Evolutionary conservation across 202 grass and related monocot genomes (phyloP).

Genomic region (Brachypodium distachyon): DNA sequence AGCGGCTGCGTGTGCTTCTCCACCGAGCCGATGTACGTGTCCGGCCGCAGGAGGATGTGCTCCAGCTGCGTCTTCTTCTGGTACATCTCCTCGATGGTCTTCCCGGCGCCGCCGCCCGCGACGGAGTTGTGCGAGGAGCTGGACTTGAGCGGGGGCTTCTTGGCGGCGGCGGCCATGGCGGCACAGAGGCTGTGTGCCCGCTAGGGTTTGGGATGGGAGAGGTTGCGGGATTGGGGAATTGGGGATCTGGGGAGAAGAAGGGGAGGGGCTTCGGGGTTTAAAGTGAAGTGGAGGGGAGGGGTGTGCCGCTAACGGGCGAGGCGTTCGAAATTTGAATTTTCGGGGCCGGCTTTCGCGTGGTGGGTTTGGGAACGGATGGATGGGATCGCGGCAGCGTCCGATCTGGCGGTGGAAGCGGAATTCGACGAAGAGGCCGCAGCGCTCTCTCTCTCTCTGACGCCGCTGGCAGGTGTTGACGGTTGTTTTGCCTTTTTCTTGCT

Average conservation of each 20-base stretch:
- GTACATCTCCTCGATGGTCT: slow-evolving; percentile 97
- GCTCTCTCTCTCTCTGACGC: background rate
- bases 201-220: slow-evolving; percentile 1
- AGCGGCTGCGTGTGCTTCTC: slow-evolving; percentile 69
- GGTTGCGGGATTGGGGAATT: background rate
- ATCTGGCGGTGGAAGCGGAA: slow-evolving; percentile 15
- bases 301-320: background rate
- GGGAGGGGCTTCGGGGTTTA: background rate
- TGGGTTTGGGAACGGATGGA: background rate
- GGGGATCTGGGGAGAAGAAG: background rate
- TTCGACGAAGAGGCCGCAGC: background rate
- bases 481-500: background rate
- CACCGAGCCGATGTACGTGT: slow-evolving; percentile 88
- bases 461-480: background rate
- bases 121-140: slow-evolving; percentile 64
- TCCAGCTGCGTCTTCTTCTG: slow-evolving; percentile 93
- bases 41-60: slow-evolving; percentile 91
- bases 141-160: slow-evolving; percentile 51
- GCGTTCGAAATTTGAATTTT: slow-evolving; percentile 54
- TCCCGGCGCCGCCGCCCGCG: slow-evolving; percentile 17
- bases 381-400: background rate
- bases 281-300: background rate
- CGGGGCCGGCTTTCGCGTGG: background rate
- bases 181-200: slow-evolving; percentile 53
- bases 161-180: slow-evolving; percentile 40